These are phyloP conservation scores for Heterobasidion parviporum DNA, from an alignment of 1,284 basidiomycete species.

Conservation along the genomic window DNA sequence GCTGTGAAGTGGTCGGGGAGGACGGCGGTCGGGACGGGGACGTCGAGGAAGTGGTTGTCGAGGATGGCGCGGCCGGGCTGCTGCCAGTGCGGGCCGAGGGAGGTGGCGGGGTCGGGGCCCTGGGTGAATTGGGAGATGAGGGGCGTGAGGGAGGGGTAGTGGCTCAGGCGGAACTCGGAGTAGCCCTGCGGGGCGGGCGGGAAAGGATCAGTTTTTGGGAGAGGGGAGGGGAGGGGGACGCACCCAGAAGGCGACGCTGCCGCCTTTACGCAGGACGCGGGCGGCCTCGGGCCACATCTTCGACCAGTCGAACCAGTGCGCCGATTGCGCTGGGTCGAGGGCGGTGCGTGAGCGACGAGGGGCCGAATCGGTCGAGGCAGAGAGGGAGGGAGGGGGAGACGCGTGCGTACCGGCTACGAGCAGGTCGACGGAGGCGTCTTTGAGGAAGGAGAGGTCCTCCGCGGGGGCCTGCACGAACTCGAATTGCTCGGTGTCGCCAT, in stretches of 20 bases:
- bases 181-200: no score
- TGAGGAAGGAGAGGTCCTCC: conserved; percentile 48
- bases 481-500: conserved; percentile 16
- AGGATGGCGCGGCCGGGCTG: conserved; percentile 75
- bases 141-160: conserved; percentile 47
- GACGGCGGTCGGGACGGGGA: conserved; percentile 48
- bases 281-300: conserved; percentile 65
- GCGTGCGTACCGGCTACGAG: conserved; percentile 55
- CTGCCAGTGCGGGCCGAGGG: conserved; percentile 71
- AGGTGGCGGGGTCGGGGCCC: conserved; percentile 41
- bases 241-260: conserved; percentile 75
- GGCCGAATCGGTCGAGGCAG: no score
- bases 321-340: conserved; percentile 58
- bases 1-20: conserved; percentile 27
- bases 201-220: no score
- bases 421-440: conserved; percentile 60
- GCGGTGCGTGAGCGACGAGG: no score
- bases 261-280: conserved; percentile 57
- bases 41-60: conserved; percentile 59
- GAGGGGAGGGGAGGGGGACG: conserved; percentile 13
- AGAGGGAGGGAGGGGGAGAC: background rate
- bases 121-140: conserved; percentile 57
- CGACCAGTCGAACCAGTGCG: conserved; percentile 82
- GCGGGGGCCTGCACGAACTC: conserved; percentile 44
- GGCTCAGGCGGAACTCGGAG: conserved; percentile 66